A percentile compares a stretch with the other conserved stretches of the same genome.
Conservation (phyloP, 2,329 filamentous ascomycete species). For the Cladosporium austrohemisphaericum region DNA sequence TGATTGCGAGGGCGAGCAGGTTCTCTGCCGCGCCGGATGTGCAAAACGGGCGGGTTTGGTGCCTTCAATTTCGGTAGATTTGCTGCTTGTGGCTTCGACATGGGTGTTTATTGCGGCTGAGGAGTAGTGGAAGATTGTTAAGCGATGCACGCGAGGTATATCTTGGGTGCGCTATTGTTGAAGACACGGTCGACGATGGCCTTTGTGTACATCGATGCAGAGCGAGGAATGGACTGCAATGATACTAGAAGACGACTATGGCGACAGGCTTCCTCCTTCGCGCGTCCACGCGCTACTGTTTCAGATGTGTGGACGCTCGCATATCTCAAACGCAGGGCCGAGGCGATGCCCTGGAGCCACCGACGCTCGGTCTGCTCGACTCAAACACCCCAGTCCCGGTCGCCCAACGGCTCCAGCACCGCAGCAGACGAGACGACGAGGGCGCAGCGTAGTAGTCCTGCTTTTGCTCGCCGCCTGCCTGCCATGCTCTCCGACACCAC, state of each 20-base stretch:
- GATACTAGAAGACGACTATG: too few species aligned
- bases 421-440: conserved; percentile 4
- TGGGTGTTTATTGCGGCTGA: background rate
- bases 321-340: conserved; percentile 1
- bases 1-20: conserved; percentile 11
- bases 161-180: too few species aligned
- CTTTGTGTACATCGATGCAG: too few species aligned
- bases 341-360: background rate
- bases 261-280: too few species aligned
- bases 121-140: background rate
- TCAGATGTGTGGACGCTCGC: conserved; percentile 3
- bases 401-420: background rate
- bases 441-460: background rate
- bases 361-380: background rate
- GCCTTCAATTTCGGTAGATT: conserved; percentile 14
- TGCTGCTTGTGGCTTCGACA: background rate
- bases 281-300: conserved; percentile 10
- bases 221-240: too few species aligned
- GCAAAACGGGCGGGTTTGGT: conserved; percentile 4
- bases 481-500: conserved; percentile 4
- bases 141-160: too few species aligned
- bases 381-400: conserved; percentile 7
- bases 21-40: background rate
- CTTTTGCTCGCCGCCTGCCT: background rate
- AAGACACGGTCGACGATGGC: too few species aligned